A percentile compares a stretch with the other conserved stretches of the same genome.
Evolutionary conservation across 768 basidiomycete species (phyloP).

Genomic region (Agrocybe pediades): DNA sequence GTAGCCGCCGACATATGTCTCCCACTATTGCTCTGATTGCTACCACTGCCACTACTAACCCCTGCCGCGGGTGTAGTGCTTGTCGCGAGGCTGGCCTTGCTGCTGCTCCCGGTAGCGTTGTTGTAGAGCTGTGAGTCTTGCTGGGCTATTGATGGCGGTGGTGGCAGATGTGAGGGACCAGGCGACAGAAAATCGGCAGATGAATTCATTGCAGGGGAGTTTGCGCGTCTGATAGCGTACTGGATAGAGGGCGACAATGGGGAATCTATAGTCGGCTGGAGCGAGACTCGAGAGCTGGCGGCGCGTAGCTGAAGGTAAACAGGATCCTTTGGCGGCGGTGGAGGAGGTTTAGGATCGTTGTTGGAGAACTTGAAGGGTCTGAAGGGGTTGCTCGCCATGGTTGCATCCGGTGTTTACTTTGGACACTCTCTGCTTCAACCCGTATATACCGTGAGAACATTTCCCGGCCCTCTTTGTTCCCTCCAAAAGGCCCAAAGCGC

Average conservation of each 20-base stretch:
- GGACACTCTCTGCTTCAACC: constrained; percentile 5
- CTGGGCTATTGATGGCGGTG: neutral
- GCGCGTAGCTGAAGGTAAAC: constrained; percentile 51
- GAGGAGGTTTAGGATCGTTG: constrained; percentile 41
- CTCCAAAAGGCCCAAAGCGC: neutral
- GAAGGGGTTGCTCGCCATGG: constrained; percentile 18
- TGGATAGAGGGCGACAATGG: constrained; percentile 42
- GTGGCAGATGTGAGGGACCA: constrained; percentile 20
- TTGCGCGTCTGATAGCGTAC: constrained; percentile 32
- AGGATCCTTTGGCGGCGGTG: constrained; percentile 67
- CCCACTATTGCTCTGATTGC: no score
- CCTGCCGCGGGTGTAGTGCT: neutral
- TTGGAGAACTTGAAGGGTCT: constrained; percentile 18
- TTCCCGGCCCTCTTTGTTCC: neutral
- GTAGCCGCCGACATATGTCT: constrained; percentile 19
- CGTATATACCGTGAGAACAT: neutral
- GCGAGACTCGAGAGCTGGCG: constrained; percentile 35
- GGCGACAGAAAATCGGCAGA: constrained; percentile 23
- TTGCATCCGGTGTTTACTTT: constrained; percentile 2
- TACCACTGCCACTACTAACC: no score
- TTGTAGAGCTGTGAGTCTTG: neutral
- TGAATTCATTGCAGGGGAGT: constrained; percentile 25
- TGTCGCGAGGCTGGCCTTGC: neutral
- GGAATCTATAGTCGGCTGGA: constrained; percentile 33
- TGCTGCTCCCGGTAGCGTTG: neutral